phyloP scores from a whole-genome alignment of 306 rosid species.

The Quillaja saponaria region DNA sequence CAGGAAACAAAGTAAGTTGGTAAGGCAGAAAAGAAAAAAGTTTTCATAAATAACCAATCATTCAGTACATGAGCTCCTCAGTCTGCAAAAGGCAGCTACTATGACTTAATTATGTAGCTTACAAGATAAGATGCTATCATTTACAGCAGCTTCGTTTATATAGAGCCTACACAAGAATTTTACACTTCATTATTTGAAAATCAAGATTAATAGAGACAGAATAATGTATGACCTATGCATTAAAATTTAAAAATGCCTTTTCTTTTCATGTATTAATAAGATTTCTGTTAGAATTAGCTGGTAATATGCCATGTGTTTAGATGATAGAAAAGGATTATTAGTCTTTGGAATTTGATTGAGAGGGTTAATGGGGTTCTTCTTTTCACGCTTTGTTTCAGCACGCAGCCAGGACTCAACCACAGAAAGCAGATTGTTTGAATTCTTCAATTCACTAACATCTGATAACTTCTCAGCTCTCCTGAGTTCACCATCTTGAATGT shows the following conservation, averaged over 20 bases:
- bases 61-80: slow-evolving; percentile 9
- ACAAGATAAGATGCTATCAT: slow-evolving; percentile 11
- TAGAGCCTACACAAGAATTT: background rate
- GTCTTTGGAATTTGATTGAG: slow-evolving; percentile 44
- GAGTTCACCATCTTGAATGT: slow-evolving; percentile 87
- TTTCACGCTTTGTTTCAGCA: slow-evolving; percentile 68
- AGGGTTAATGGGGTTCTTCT: slow-evolving; percentile 50
- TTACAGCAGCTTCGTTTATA: slow-evolving; percentile 15
- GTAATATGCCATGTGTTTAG: slow-evolving; percentile 88
- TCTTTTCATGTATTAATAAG: too few relatives aligned
- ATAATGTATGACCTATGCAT: too few relatives aligned
- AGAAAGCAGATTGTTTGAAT: slow-evolving; percentile 71
- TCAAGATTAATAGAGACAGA: too few relatives aligned
- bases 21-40: too few relatives aligned
- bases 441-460: slow-evolving; percentile 71
- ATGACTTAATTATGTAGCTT: slow-evolving; percentile 9
- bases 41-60: slow-evolving; percentile 16
- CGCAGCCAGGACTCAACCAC: slow-evolving; percentile 95
- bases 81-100: slow-evolving; percentile 9
- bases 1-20: too few relatives aligned
- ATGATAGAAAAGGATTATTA: slow-evolving; percentile 47
- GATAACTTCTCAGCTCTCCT: slow-evolving; percentile 72
- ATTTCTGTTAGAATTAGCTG: slow-evolving; percentile 42
- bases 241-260: too few relatives aligned
- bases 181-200: too few relatives aligned